A percentile compares a stretch with the other conserved stretches of the same genome.
phyloP scores from a whole-genome alignment of 768 basidiomycete species.

The Agaricus blazei region DNA sequence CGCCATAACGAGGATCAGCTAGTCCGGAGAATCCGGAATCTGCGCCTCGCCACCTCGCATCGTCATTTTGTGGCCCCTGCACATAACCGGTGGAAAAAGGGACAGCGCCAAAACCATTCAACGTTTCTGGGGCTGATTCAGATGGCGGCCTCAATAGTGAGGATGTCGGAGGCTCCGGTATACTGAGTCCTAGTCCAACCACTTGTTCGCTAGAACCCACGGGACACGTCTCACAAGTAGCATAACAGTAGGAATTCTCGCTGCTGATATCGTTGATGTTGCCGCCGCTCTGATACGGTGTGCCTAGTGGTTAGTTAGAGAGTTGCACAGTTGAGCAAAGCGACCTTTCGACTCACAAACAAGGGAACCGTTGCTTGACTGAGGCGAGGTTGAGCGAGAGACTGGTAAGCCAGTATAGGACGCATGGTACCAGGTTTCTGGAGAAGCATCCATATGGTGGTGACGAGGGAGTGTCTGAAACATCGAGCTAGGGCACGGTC shows the following conservation, averaged over 20 bases:
- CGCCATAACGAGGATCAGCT: neutral
- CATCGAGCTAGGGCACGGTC: neutral
- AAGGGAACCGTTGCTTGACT: slow-evolving; percentile 6
- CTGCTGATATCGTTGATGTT: neutral
- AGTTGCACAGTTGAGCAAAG: too few species aligned
- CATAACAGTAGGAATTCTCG: neutral
- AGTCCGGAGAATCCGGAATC: neutral
- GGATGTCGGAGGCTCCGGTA: neutral
- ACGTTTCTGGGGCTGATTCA: neutral
- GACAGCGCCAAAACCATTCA: neutral
- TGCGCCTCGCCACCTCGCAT: neutral
- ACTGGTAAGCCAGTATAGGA: neutral
- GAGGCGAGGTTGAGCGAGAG: neutral
- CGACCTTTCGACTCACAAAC: neutral
- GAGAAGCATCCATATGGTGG: neutral
- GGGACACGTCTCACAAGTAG: neutral
- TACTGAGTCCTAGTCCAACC: neutral
- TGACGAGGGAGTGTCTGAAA: neutral
- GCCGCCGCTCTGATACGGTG: neutral
- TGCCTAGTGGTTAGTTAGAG: slow-evolving; percentile 2
- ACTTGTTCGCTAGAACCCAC: neutral
- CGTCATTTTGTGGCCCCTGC: neutral
- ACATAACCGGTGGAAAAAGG: neutral
- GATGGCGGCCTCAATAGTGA: neutral
- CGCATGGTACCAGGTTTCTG: neutral